Percentiles rank a stretch among this genome's conserved stretches.
Evolutionary conservation across 352 stramenopile genomes (phyloP).

Genomic region (Globisporangium nagaii): DNA sequence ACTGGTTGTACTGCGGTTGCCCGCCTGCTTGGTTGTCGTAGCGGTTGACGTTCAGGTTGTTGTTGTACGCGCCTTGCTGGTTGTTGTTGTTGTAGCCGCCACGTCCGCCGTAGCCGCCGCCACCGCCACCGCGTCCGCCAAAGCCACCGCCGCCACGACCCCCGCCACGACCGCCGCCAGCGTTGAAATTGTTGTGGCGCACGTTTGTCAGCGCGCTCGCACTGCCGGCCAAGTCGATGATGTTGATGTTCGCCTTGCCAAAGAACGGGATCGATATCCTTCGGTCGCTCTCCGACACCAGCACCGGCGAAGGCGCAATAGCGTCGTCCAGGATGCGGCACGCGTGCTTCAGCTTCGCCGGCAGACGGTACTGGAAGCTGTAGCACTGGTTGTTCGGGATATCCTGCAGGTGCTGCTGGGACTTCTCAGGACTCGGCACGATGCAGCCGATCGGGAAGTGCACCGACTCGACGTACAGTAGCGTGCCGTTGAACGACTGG

Average conservation of each 20-base stretch:
- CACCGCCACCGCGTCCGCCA: conserved; percentile 16
- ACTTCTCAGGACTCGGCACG: conserved; percentile 72
- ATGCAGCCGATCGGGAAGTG: conserved; percentile 72
- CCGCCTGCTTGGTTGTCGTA: conserved; percentile 28
- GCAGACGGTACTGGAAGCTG: conserved; percentile 74
- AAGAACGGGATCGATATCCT: conserved; percentile 78
- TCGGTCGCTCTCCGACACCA: conserved; percentile 57
- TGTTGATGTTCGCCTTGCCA: conserved; percentile 80
- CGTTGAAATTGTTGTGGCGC: conserved; percentile 40
- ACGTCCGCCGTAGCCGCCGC: conserved; percentile 10
- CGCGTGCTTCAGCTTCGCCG: conserved; percentile 39
- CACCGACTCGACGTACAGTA: conserved; percentile 67
- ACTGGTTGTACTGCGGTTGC: conserved; percentile 64
- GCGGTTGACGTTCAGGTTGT: conserved; percentile 68
- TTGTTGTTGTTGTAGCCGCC: conserved; percentile 25
- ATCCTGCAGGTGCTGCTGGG: conserved; percentile 60
- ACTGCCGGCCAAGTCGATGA: conserved; percentile 69
- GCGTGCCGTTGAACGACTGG: conserved; percentile 59
- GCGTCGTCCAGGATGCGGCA: conserved; percentile 60
- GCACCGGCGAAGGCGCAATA: conserved; percentile 22
- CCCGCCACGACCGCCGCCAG: conserved; percentile 12
- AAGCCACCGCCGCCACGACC: conserved; percentile 19
- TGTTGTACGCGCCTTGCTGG: conserved; percentile 28
- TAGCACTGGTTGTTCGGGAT: conserved; percentile 87
- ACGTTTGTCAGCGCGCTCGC: conserved; percentile 50